A percentile compares a stretch with the other conserved stretches of the same genome.
These are phyloP conservation scores for Calocybe indica DNA, from an alignment of 768 basidiomycete genomes.

Conservation along the genomic window DNA sequence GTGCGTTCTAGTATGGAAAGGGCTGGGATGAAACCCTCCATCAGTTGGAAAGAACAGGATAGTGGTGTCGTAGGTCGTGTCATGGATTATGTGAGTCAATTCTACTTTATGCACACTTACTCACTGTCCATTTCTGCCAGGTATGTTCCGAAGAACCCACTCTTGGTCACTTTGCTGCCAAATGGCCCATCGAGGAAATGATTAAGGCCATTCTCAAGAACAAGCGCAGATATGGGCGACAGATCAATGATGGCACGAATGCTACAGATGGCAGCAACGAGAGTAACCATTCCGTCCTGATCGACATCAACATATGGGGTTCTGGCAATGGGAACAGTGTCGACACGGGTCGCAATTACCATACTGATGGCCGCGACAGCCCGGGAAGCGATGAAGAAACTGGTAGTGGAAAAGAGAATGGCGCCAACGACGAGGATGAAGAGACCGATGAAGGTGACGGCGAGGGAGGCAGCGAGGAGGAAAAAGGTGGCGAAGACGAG, in stretches of 20 bases:
- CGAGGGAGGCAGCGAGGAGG: background rate
- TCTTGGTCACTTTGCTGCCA: background rate
- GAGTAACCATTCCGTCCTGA: no score
- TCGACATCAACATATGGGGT: no score
- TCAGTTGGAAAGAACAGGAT: background rate
- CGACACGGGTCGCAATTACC: no score
- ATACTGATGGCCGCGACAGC: background rate
- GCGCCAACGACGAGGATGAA: background rate
- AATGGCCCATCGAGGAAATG: constrained; percentile 4
- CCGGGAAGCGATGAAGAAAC: no score
- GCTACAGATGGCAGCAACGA: background rate
- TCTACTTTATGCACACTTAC: background rate
- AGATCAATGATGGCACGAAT: background rate
- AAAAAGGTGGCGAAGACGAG: no score
- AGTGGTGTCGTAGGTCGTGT: background rate
- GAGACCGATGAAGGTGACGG: background rate
- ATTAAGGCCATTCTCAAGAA: constrained; percentile 4
- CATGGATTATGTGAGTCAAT: background rate
- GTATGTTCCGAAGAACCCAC: background rate
- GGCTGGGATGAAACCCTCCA: background rate
- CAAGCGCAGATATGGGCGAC: background rate
- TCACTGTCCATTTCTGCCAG: background rate
- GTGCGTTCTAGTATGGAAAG: background rate
- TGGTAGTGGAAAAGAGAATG: background rate
- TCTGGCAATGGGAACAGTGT: no score